These are phyloP conservation scores for Sarocladiaceae sp. DNA, from an alignment of 2,329 filamentous ascomycete species.

Conservation along the genomic window DNA sequence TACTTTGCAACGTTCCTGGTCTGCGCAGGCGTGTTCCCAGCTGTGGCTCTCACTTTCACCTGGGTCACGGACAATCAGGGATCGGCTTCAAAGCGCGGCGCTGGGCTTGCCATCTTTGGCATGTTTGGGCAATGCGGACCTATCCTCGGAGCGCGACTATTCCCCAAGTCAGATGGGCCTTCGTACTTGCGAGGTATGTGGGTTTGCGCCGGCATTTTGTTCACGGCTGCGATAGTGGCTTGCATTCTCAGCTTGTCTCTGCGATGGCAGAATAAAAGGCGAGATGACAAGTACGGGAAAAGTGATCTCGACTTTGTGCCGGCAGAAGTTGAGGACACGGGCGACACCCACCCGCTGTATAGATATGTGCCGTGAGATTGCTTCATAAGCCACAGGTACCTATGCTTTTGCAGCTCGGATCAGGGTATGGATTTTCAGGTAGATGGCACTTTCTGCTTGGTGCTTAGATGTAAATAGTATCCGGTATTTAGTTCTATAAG, in stretches of 20 bases:
- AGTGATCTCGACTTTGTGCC: conserved; percentile 12
- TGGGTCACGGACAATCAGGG: conserved; percentile 26
- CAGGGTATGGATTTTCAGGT: too few relatives aligned
- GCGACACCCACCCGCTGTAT: conserved; percentile 13
- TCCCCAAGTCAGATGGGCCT: not conserved
- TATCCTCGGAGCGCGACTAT: not conserved
- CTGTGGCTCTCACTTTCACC: conserved; percentile 21
- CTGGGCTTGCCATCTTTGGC: conserved; percentile 18
- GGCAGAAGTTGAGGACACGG: conserved; percentile 7
- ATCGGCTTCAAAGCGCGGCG: conserved; percentile 21
- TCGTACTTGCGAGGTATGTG: not conserved
- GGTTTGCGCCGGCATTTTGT: conserved; percentile 14
- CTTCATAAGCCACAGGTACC: too few relatives aligned
- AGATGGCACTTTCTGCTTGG: too few relatives aligned
- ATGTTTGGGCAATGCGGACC: conserved; percentile 20
- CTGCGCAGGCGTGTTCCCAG: conserved; percentile 24
- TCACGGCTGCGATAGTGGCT: conserved; percentile 14
- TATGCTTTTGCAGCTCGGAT: too few relatives aligned
- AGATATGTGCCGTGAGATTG: conserved; percentile 9
- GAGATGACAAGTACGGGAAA: conserved; percentile 13
- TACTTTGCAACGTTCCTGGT: conserved; percentile 33
- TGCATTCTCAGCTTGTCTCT: conserved; percentile 11
- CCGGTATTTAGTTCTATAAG: too few relatives aligned
- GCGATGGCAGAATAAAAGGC: conserved; percentile 12
- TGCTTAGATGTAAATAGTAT: too few relatives aligned